Percentiles rank a stretch among this genome's conserved stretches.
Conservation (phyloP, 495 filamentous ascomycete species). For the Evernia prunastri region DNA sequence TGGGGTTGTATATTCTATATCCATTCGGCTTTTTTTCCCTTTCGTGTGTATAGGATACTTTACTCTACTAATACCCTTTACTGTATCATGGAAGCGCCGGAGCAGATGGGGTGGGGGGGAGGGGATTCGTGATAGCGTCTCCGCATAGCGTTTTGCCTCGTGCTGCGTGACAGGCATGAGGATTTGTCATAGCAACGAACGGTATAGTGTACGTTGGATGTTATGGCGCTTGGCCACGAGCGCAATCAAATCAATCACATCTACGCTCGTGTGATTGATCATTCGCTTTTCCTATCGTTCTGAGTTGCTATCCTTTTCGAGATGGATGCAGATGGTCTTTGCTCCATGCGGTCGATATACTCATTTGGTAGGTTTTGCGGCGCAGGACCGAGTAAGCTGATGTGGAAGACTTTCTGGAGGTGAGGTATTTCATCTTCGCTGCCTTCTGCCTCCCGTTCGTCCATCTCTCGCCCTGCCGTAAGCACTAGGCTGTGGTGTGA, state of each 20-base stretch:
- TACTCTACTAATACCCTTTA: conserved; percentile 5
- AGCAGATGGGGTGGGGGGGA: not conserved
- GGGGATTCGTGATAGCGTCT: not conserved
- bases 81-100: conserved; percentile 1
- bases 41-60: conserved; percentile 6
- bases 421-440: no score
- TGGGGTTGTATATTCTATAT: conserved; percentile 10
- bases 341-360: no score
- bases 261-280: not conserved
- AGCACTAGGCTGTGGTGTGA: no score
- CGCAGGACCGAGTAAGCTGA: no score
- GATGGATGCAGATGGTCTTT: no score
- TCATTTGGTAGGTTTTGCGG: no score
- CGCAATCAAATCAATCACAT: not conserved
- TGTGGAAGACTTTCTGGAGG: no score
- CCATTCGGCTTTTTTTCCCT: not conserved
- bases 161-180: not conserved
- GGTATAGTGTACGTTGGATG: not conserved
- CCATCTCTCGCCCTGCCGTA: no score
- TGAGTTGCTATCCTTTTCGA: not conserved
- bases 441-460: no score
- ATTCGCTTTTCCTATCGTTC: not conserved
- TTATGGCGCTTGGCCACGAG: not conserved
- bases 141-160: not conserved
- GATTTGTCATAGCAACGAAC: not conserved